phyloP scores from a whole-genome alignment of 139 green algal species.

The Coccomyxa sp. region DNA sequence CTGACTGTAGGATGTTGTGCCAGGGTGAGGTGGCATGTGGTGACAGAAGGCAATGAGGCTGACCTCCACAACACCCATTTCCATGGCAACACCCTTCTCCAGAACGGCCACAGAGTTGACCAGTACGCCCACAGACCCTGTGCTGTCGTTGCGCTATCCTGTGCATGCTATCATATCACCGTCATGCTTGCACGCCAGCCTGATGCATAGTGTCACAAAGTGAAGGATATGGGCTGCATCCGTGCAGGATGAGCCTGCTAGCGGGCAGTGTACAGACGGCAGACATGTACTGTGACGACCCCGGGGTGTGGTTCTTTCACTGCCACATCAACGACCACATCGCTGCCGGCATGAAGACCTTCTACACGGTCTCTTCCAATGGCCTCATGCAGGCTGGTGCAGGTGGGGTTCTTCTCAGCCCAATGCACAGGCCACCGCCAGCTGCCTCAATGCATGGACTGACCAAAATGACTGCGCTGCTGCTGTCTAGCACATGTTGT shows the following conservation, averaged over 20 bases:
- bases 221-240: background rate
- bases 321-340: slow-evolving; percentile 62
- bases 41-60: slow-evolving; percentile 21
- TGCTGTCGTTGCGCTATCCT: background rate
- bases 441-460: no score
- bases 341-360: slow-evolving; percentile 43
- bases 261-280: background rate
- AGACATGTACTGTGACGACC: slow-evolving; percentile 23
- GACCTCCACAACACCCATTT: slow-evolving; percentile 40
- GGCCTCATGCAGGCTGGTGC: no score
- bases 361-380: slow-evolving; percentile 32
- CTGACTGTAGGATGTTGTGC: no score
- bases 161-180: background rate
- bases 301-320: slow-evolving; percentile 52
- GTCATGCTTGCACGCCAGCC: no score
- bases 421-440: no score
- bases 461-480: no score
- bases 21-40: slow-evolving; percentile 36
- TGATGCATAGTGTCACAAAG: background rate
- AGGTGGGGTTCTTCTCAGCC: background rate
- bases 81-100: slow-evolving; percentile 24
- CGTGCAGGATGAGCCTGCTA: slow-evolving; percentile 21
- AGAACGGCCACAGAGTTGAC: slow-evolving; percentile 34
- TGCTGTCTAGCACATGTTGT: no score
- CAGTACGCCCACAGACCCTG: slow-evolving; percentile 22